These are phyloP conservation scores for Phytophthora pisi DNA, from an alignment of 352 stramenopile genomes.

Conservation along the genomic window DNA sequence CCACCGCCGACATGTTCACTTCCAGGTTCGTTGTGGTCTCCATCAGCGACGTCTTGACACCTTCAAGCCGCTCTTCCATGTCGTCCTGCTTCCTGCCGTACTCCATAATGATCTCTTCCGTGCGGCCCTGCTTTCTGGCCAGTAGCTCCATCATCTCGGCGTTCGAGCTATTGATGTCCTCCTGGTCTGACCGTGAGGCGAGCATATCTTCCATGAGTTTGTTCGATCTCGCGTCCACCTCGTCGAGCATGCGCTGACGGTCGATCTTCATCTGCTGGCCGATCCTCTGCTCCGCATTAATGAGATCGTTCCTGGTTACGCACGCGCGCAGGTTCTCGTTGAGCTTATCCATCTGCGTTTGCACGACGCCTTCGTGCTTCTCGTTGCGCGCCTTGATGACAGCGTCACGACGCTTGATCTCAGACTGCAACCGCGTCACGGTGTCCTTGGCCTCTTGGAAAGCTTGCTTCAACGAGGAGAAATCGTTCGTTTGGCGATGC, in stretches of 20 bases:
- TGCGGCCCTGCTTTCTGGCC: slow-evolving; percentile 50
- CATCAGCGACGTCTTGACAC: slow-evolving; percentile 52
- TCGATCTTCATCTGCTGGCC: slow-evolving; percentile 78
- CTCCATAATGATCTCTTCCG: slow-evolving; percentile 68
- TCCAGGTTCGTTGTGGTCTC: slow-evolving; percentile 64
- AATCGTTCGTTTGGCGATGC: slow-evolving; percentile 80
- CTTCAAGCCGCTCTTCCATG: slow-evolving; percentile 38
- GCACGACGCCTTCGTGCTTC: slow-evolving; percentile 75
- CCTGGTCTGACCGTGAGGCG: slow-evolving; percentile 64
- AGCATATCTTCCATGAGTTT: slow-evolving; percentile 74
- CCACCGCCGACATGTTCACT: slow-evolving; percentile 43
- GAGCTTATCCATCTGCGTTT: slow-evolving; percentile 80
- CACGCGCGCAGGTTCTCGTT: slow-evolving; percentile 76
- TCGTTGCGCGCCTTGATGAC: slow-evolving; percentile 78
- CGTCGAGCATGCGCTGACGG: slow-evolving; percentile 56
- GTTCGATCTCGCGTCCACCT: slow-evolving; percentile 66
- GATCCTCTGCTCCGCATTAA: slow-evolving; percentile 75
- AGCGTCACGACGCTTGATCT: slow-evolving; percentile 84
- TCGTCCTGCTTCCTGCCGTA: slow-evolving; percentile 55
- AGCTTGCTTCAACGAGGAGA: slow-evolving; percentile 57
- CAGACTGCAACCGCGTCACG: slow-evolving; percentile 66
- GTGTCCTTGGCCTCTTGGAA: slow-evolving; percentile 83
- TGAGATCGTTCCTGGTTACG: slow-evolving; percentile 81
- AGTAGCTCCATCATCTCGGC: slow-evolving; percentile 68
- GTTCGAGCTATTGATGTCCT: slow-evolving; percentile 83